Base-by-base conservation (phyloP, 1,284 basidiomycete genomes). In the Ustilago trichophora region DNA sequence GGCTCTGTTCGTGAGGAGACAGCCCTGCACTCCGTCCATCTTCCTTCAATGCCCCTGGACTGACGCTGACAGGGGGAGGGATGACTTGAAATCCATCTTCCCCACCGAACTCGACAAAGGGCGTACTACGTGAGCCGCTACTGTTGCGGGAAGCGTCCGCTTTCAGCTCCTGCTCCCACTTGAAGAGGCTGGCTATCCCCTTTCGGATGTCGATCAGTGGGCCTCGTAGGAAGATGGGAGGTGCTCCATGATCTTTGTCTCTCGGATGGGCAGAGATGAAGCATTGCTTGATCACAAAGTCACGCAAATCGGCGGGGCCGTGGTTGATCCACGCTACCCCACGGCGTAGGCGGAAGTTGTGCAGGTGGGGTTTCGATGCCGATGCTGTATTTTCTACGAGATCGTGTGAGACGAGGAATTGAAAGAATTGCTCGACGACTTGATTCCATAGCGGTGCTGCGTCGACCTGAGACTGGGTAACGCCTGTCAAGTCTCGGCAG, bases 401-500 rank as follows among this genome's bases (percentile, higher is more conserved):
- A 15, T 78, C 79, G 68, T 84, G 83, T 18, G 73, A 75, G 9
- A 74, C 83, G 41, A 96, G 82, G 83, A 95, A 97, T 21, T 82
- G 80, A 31, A 48, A 45, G 73, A 95, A 87, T 44, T 83, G 81
- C 12, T 84, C 82, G 42, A 93, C 83, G 41, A 93, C 88, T 46
- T 87, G 84, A 13, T 88, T 84, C 80, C 95, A 97, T 1, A 84
- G 84, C 11, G 92, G 91, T 1, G 93, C 89, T 7, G 78, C 54
- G 78, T 96, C 88, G 42, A 97, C 89, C 82, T 92, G 89, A 62
- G 93, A 92, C 85, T 98, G 94, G 13, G 88, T 89, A 54, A 98
- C 93, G 13, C 93, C 93, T 6, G 95, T 98, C 44, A 98, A 85
- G 27, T 87, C 82, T 4, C 85, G 91, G 82, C 94, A 98, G 80